These are phyloP conservation scores for Serendipita sp. DNA, from an alignment of 768 basidiomycete species.

Conservation along the genomic window DNA sequence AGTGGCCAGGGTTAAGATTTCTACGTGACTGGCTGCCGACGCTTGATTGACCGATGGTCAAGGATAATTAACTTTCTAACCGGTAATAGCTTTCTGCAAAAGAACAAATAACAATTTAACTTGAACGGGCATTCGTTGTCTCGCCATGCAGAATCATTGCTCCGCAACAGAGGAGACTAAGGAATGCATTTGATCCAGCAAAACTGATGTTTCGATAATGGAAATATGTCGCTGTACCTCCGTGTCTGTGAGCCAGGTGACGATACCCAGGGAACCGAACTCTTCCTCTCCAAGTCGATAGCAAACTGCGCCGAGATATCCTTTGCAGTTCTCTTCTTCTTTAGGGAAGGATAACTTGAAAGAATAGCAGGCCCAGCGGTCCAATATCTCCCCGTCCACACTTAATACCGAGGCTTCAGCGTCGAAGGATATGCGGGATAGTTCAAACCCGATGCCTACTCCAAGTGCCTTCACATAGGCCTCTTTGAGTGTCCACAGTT, in stretches of 20 bases:
- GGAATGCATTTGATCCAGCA: too few relatives aligned
- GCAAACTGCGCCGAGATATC: background rate
- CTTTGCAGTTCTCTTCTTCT: background rate
- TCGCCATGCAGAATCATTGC: too few relatives aligned
- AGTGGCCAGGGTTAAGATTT: too few relatives aligned
- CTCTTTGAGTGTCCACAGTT: slow-evolving; percentile 85
- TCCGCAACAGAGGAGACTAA: too few relatives aligned
- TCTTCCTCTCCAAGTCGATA: background rate
- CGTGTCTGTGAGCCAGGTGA: background rate
- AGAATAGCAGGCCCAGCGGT: slow-evolving; percentile 1
- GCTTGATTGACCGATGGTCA: too few relatives aligned
- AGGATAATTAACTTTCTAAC: too few relatives aligned
- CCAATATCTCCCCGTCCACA: slow-evolving; percentile 5
- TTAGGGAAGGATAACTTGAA: background rate
- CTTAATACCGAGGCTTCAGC: slow-evolving; percentile 16
- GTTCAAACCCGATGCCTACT: slow-evolving; percentile 68
- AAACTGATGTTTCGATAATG: too few relatives aligned
- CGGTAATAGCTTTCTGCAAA: too few relatives aligned
- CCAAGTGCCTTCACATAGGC: slow-evolving; percentile 85
- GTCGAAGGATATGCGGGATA: slow-evolving; percentile 60
- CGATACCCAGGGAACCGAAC: background rate
- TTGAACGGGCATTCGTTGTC: too few relatives aligned
- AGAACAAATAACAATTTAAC: too few relatives aligned
- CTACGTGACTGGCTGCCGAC: too few relatives aligned
- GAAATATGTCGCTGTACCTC: too few relatives aligned